A percentile compares a stretch with the other conserved stretches of the same genome.
Evolutionary conservation across 2,329 filamentous ascomycete species (phyloP).

Genomic region (Alternaria sp.): DNA sequence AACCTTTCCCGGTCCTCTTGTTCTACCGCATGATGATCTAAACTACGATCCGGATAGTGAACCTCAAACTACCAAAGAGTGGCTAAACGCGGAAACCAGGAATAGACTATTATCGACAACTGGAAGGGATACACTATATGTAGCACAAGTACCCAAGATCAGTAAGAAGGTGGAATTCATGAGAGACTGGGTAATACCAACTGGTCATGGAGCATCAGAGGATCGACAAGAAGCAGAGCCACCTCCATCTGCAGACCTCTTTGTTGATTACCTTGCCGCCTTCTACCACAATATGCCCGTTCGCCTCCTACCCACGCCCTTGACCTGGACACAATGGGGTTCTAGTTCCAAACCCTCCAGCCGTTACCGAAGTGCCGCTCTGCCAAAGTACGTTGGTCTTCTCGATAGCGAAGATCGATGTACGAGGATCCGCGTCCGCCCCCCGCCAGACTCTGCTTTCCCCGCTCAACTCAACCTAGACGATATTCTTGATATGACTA

Average conservation of each 20-base stretch:
- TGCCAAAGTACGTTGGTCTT: constrained; percentile 59
- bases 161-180: constrained; percentile 51
- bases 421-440: constrained; percentile 63
- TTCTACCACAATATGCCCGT: constrained; percentile 67
- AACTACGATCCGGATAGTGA: constrained; percentile 61
- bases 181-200: constrained; percentile 51
- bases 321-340: constrained; percentile 62
- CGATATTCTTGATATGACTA: constrained; percentile 68
- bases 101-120: constrained; percentile 58
- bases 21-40: constrained; percentile 69
- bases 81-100: constrained; percentile 55
- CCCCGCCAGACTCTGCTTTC: constrained; percentile 59
- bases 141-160: constrained; percentile 59
- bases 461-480: constrained; percentile 65
- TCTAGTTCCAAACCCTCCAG: constrained; percentile 20
- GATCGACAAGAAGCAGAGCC: background rate
- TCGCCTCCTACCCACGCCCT: constrained; percentile 51
- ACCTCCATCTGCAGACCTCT: constrained; percentile 34
- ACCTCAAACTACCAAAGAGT: constrained; percentile 63
- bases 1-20: constrained; percentile 66
- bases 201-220: constrained; percentile 29
- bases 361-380: background rate
- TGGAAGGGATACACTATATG: constrained; percentile 62
- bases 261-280: constrained; percentile 56
- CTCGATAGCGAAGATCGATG: constrained; percentile 35